These are phyloP conservation scores for Symbiodinium natans DNA, from an alignment of 73 alveolate species.

Conservation along the genomic window DNA sequence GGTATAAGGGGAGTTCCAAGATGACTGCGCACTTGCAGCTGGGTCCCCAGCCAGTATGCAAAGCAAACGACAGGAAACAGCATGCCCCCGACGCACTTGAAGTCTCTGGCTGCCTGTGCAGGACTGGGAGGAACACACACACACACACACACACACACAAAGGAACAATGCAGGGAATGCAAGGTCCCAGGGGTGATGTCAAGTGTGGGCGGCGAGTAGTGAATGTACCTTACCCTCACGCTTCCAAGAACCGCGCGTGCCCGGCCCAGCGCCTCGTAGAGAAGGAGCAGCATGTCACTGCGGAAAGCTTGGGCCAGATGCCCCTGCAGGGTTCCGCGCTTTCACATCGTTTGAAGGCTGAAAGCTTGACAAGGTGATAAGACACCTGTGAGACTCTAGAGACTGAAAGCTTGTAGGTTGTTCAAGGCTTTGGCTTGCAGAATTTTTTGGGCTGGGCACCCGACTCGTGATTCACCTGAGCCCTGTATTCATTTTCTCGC, in stretches of 20 bases:
- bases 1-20: neutral
- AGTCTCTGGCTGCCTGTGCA: conserved; percentile 69
- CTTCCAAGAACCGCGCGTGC: neutral
- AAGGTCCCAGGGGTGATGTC: no score
- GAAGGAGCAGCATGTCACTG: conserved; percentile 42
- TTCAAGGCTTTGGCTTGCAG: no score
- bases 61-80: conserved; percentile 71
- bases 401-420: no score
- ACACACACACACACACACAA: neutral
- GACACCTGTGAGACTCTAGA: no score
- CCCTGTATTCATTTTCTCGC: no score
- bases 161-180: no score
- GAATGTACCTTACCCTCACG: neutral
- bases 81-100: conserved; percentile 92
- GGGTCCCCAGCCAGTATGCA: conserved; percentile 62
- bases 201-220: no score
- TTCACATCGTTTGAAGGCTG: no score
- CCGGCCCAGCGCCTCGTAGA: conserved; percentile 66
- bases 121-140: neutral
- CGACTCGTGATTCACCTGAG: no score
- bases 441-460: no score
- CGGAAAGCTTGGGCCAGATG: conserved; percentile 42
- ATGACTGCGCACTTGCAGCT: neutral
- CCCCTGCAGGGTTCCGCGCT: conserved; percentile 8
- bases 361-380: no score